Evolutionary conservation across 2,329 filamentous ascomycete genomes (phyloP), one percentile per base, ranked within the genome.

Genomic region (Waltergamsia citrina): DNA sequence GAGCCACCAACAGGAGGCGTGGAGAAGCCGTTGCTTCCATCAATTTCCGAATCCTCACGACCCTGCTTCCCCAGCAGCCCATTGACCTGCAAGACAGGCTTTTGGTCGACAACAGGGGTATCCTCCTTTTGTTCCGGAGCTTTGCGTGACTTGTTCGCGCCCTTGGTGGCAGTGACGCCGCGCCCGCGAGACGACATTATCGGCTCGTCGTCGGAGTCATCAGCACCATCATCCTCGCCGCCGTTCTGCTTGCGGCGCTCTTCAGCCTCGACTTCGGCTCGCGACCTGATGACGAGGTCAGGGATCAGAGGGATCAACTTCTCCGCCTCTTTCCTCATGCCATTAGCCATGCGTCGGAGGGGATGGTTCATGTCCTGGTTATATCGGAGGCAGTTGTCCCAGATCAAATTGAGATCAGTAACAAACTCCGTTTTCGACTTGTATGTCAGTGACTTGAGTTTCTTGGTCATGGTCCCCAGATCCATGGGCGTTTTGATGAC

Each of bases 401-500:
- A 98, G 34, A 98, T 96, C 33, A 96, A 65, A 53, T 93, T 90
- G 8, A 98, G 69, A 53, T 98, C 92, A 21, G 83, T 74, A 18
- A 96, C 87, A 44, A 98, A 98, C 17, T 98, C 92, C 41, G 84
- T 76, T 62, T 98, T 98, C 30, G 83, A 88, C 53, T 85, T 88
- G 60, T 85, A 92, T 24, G 71, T 71, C 23, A 86, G 60, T 8
- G 72, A 70, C 53, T 90, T 90, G 35, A 98, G 75, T 63, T 96
- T 98, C 65, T 98, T 98, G 41, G 93, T 94, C 87, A 98, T 96
- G 31, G 80, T 81, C 24, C 92, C 92, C 37, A 98, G 78, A 54
- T 98, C 92, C 92, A 98, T 98, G 3, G 92, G 92, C 30, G 88
- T 82, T 60, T 93, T 95, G 60, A 96, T 95, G 44, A 85, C 81